A percentile compares a stretch with the other conserved stretches of the same genome.
phyloP scores from a whole-genome alignment of 2,329 filamentous ascomycete species.

The Arthrinium puccinioides region DNA sequence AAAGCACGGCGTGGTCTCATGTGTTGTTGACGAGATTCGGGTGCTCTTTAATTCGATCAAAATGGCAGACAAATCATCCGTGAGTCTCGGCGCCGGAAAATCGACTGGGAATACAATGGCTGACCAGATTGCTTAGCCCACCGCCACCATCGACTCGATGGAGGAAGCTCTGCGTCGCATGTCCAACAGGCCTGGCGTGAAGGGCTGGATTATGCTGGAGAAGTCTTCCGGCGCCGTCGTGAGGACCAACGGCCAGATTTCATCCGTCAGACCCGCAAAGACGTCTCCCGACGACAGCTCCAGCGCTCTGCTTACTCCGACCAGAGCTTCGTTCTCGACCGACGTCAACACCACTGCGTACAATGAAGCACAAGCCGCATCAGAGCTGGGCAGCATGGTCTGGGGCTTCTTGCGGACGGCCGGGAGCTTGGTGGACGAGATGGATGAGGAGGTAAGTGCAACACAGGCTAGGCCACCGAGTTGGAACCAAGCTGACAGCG shows the following conservation, averaged over 20 bases:
- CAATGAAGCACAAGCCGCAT: constrained; percentile 50
- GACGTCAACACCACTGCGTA: constrained; percentile 33
- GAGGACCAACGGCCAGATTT: constrained; percentile 64
- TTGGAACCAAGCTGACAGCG: constrained; percentile 4
- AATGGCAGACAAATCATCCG: constrained; percentile 20
- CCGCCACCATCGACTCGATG: constrained; percentile 51
- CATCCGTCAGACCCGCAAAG: constrained; percentile 44
- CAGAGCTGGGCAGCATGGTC: constrained; percentile 69
- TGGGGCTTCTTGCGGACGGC: constrained; percentile 69
- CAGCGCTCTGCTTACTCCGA: constrained; percentile 16
- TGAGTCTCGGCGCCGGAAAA: constrained; percentile 9
- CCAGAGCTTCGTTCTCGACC: constrained; percentile 33
- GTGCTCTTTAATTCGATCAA: no score
- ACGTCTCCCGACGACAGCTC: constrained; percentile 11
- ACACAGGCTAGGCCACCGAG: background rate
- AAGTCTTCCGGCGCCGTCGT: constrained; percentile 66
- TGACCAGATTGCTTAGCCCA: constrained; percentile 17
- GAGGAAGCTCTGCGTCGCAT: constrained; percentile 61
- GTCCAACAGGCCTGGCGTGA: constrained; percentile 71
- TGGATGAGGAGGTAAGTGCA: constrained; percentile 58
- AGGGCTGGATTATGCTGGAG: constrained; percentile 70
- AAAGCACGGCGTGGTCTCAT: no score
- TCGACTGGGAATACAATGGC: no score
- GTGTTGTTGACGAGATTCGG: no score
- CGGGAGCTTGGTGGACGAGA: constrained; percentile 60